Conservation (phyloP, 129 eudicot species). For the Daucus carota region DH1_v3.0 NC_030381.2:18633501-18634000, state of each 20-base stretch:
- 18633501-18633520: conserved; percentile 93
- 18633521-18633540: conserved; percentile 70
- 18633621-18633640: conserved; percentile 52
- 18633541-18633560: conserved; percentile 28
- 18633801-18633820: not conserved
- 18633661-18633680: conserved; percentile 65
- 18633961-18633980: not conserved
- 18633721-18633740: conserved; percentile 24
- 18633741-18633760: conserved; percentile 25
- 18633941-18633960: not conserved
- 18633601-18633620: conserved; percentile 31
- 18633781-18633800: conserved; percentile 63
- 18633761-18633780: conserved; percentile 55
- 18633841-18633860: conserved; percentile 12
- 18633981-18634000: too few species aligned
- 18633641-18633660: conserved; percentile 88
- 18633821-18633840: not conserved
- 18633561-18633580: conserved; percentile 26
- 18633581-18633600: conserved; percentile 27
- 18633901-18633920: conserved; percentile 51
- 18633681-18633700: conserved; percentile 22
- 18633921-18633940: conserved; percentile 35
- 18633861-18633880: conserved; percentile 18
- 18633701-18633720: conserved; percentile 31
- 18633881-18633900: not conserved